Conservation (phyloP, 83 land plant genomes). For the Diphasiastrum complanatum region DNA sequence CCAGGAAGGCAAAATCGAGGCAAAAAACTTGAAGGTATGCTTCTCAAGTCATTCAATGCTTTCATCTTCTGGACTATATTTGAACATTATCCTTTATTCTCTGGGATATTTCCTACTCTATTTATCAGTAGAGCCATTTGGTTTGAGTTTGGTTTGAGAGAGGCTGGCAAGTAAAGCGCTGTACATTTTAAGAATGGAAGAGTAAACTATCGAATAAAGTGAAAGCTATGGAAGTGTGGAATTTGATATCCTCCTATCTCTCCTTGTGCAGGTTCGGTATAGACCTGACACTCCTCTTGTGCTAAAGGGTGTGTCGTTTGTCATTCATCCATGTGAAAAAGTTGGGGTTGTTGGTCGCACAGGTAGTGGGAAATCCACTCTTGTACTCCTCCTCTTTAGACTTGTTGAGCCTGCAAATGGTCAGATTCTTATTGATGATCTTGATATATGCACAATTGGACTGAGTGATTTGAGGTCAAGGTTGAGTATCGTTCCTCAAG, state of each 20-base stretch:
- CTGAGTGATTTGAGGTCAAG: slow-evolving; percentile 9
- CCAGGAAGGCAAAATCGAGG: neutral
- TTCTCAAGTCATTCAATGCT: too few relatives aligned
- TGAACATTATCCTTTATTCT: too few relatives aligned
- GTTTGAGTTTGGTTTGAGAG: too few relatives aligned
- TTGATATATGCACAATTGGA: too few relatives aligned
- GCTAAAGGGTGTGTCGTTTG: slow-evolving; percentile 19
- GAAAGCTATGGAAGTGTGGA: neutral
- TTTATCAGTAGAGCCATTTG: too few relatives aligned
- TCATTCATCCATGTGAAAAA: slow-evolving; percentile 1
- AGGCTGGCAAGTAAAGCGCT: too few relatives aligned
- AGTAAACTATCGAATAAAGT: neutral
- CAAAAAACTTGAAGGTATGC: slow-evolving; percentile 10
- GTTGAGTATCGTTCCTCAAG: too few relatives aligned
- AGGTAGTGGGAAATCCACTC: slow-evolving; percentile 27
- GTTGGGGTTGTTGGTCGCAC: slow-evolving; percentile 25
- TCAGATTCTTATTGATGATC: slow-evolving; percentile 15
- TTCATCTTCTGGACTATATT: too few relatives aligned
- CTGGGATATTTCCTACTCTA: too few relatives aligned
- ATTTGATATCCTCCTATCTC: neutral
- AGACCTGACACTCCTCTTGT: slow-evolving; percentile 12
- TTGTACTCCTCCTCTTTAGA: slow-evolving; percentile 13
- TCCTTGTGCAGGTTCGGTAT: slow-evolving; percentile 17
- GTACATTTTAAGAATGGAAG: too few relatives aligned
- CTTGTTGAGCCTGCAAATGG: slow-evolving; percentile 17